These are phyloP conservation scores for Aureobasidium mangrovei DNA, from an alignment of 2,329 filamentous ascomycete species.

Conservation along the genomic window DNA sequence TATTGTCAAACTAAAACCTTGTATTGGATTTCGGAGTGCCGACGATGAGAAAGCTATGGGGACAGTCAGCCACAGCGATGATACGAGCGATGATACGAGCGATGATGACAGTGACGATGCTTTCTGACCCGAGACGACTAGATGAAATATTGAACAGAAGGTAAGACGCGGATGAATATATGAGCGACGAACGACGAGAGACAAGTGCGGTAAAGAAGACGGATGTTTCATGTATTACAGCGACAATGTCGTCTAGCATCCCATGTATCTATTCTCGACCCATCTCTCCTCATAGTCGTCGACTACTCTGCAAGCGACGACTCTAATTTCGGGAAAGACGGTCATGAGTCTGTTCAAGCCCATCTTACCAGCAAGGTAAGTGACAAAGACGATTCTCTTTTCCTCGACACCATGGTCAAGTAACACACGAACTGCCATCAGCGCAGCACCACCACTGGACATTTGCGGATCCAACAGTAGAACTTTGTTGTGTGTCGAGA, in stretches of 20 bases:
- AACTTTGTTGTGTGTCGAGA: conserved; percentile 68
- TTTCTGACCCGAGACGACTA: too few species aligned
- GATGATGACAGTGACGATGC: too few species aligned
- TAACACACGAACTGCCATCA: conserved; percentile 96
- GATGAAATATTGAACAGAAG: too few species aligned
- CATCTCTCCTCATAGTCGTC: conserved; percentile 77
- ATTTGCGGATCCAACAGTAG: conserved; percentile 89
- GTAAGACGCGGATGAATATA: too few species aligned
- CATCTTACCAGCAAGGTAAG: conserved; percentile 77
- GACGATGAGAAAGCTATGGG: too few species aligned
- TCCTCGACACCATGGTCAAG: conserved; percentile 86
- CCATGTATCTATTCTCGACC: conserved; percentile 71
- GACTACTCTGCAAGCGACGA: conserved; percentile 76
- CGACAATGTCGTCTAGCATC: background rate
- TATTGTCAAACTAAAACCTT: too few species aligned
- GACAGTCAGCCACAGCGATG: too few species aligned
- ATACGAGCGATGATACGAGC: too few species aligned
- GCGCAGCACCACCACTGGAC: conserved; percentile 72
- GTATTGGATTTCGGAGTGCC: too few species aligned
- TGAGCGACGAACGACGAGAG: too few species aligned
- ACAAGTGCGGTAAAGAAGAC: too few species aligned
- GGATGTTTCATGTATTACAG: background rate
- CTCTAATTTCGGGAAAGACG: conserved; percentile 79
- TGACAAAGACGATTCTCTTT: conserved; percentile 81
- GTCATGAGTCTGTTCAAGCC: conserved; percentile 77